These are phyloP conservation scores for Angomonas deanei DNA, from an alignment of 208 protist species.

Conservation along the genomic window DNA sequence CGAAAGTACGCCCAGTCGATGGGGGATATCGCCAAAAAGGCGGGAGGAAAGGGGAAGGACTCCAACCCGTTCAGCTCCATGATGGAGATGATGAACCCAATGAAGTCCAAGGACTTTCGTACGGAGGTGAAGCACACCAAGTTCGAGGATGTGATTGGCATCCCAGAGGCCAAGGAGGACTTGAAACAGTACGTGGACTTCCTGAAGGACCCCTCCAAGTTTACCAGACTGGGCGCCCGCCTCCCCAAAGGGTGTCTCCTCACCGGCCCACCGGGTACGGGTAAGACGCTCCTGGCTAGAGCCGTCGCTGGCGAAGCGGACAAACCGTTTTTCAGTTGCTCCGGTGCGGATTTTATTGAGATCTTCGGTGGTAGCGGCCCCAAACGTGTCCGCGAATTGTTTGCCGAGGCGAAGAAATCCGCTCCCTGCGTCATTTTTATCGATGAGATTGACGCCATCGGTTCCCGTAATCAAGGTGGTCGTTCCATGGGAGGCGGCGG, in stretches of 20 bases:
- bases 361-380: slow-evolving; percentile 96
- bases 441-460: slow-evolving; percentile 99
- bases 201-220: slow-evolving; percentile 95
- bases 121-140: slow-evolving; percentile 84
- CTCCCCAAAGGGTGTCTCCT: slow-evolving; percentile 96
- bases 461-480: slow-evolving; percentile 80
- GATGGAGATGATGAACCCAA: slow-evolving; percentile 94
- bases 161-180: slow-evolving; percentile 97
- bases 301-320: slow-evolving; percentile 95
- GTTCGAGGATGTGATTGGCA: slow-evolving; percentile 95
- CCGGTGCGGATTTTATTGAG: slow-evolving; percentile 97
- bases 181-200: slow-evolving; percentile 98
- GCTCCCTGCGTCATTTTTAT: slow-evolving; percentile 97
- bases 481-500: slow-evolving; percentile 74
- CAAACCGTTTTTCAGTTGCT: slow-evolving; percentile 94
- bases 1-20: slow-evolving; percentile 80
- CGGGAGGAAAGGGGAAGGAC: slow-evolving; percentile 10
- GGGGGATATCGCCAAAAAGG: slow-evolving; percentile 21
- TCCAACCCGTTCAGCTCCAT: slow-evolving; percentile 55
- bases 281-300: slow-evolving; percentile 96
- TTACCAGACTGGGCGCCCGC: slow-evolving; percentile 93
- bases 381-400: slow-evolving; percentile 95
- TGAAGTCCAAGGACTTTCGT: slow-evolving; percentile 85
- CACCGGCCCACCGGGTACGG: slow-evolving; percentile 96
- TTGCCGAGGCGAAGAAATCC: slow-evolving; percentile 91